Percentiles rank a stretch among this genome's conserved stretches.
Conservation (phyloP, 495 filamentous ascomycete genomes). For the Annulohypoxylon maeteangense region DNA sequence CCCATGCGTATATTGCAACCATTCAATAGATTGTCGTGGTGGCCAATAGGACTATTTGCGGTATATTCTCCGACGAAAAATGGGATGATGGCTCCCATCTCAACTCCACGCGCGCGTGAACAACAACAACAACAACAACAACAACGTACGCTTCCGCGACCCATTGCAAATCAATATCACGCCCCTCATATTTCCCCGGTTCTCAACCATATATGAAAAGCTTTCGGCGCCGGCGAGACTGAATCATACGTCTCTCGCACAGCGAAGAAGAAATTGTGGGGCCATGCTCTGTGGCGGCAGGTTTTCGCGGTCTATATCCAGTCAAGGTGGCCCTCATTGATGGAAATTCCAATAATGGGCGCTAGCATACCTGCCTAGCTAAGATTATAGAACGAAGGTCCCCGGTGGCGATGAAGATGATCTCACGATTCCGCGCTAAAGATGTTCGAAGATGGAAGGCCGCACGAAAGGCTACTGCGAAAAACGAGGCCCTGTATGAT, state of each 20-base stretch:
- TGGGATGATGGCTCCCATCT: not conserved
- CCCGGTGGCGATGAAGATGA: not conserved
- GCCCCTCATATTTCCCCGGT: not conserved
- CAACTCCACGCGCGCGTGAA: not conserved
- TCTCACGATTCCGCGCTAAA: conserved; percentile 54
- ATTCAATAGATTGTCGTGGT: conserved; percentile 41
- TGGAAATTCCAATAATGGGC: conserved; percentile 47
- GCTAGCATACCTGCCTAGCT: not conserved
- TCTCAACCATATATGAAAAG: not conserved
- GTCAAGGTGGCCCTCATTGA: conserved; percentile 64
- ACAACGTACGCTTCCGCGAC: conserved; percentile 52
- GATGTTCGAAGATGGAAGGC: conserved; percentile 72
- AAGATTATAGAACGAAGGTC: not conserved
- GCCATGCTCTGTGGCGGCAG: conserved; percentile 64
- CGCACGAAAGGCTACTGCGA: conserved; percentile 67
- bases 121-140: no score
- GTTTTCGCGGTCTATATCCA: conserved; percentile 74
- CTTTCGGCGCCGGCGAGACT: not conserved
- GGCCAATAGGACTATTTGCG: conserved; percentile 52
- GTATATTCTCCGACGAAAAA: conserved; percentile 4
- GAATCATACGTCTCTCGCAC: conserved; percentile 71
- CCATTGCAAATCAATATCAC: conserved; percentile 52
- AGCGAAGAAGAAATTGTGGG: conserved; percentile 56
- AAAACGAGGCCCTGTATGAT: conserved; percentile 50
- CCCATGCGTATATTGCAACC: conserved; percentile 53